These are phyloP conservation scores for Kluyveromyces sp. DNA, from an alignment of 1,139 yeast species.

Conservation along the genomic window DNA sequence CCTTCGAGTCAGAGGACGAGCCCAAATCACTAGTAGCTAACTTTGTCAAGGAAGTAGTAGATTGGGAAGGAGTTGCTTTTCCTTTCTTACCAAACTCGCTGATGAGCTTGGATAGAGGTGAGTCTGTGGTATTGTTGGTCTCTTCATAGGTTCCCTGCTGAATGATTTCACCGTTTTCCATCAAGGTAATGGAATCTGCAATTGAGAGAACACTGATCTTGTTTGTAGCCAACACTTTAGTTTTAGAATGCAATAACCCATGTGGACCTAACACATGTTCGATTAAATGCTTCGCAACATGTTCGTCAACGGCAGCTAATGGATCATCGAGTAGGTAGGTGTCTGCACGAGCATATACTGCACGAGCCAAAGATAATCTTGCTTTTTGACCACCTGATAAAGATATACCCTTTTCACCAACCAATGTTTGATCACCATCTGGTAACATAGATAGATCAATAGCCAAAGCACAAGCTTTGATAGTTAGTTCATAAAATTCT, in stretches of 20 bases:
- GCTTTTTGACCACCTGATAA: slow-evolving; percentile 98
- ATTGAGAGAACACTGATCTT: slow-evolving; percentile 75
- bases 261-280: slow-evolving; percentile 72
- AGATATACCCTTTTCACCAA: slow-evolving; percentile 96
- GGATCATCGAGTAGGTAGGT: slow-evolving; percentile 85
- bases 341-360: slow-evolving; percentile 92
- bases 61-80: slow-evolving; percentile 11
- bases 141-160: slow-evolving; percentile 71
- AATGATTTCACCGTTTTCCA: slow-evolving; percentile 66
- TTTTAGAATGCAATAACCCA: slow-evolving; percentile 70
- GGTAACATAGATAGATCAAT: slow-evolving; percentile 73
- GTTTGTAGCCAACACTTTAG: slow-evolving; percentile 82
- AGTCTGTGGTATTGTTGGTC: slow-evolving; percentile 40
- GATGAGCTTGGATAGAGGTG: slow-evolving; percentile 56
- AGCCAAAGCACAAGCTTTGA: slow-evolving; percentile 83
- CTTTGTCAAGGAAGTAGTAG: slow-evolving; percentile 30
- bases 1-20: slow-evolving; percentile 3
- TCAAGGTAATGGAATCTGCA: slow-evolving; percentile 67
- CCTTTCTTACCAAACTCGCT: slow-evolving; percentile 58
- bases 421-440: slow-evolving; percentile 84
- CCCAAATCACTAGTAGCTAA: slow-evolving; percentile 19
- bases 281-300: slow-evolving; percentile 80
- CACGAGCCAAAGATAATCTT: slow-evolving; percentile 84
- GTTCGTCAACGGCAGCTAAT: slow-evolving; percentile 93
- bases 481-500: slow-evolving; percentile 66